phyloP scores from a whole-genome alignment of 1,139 yeast genomes.

The Scheffersomyces stambukii region DNA sequence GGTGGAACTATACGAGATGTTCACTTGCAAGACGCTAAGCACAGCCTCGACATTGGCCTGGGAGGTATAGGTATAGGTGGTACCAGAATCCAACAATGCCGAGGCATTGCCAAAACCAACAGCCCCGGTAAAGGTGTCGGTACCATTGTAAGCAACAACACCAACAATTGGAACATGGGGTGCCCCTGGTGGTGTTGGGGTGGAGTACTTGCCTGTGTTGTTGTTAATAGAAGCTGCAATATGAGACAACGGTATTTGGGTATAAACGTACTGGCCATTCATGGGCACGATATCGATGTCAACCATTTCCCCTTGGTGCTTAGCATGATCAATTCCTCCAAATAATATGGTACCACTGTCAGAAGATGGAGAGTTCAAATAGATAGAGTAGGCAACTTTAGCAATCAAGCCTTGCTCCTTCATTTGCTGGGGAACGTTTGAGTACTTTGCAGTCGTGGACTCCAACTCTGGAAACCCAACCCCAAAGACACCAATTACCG shows the following conservation, averaged over 20 bases:
- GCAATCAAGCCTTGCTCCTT: slow-evolving; percentile 45
- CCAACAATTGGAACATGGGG: slow-evolving; percentile 8
- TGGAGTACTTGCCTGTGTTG: slow-evolving; percentile 3
- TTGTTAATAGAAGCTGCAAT: slow-evolving; percentile 12
- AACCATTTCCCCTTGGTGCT: slow-evolving; percentile 42
- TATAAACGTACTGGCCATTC: slow-evolving; percentile 11
- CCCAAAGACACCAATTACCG: slow-evolving; percentile 48
- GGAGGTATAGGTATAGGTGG: slow-evolving; percentile 31
- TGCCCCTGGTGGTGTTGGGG: slow-evolving; percentile 10
- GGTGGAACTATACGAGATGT: slow-evolving; percentile 14
- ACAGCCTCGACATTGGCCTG: slow-evolving; percentile 14
- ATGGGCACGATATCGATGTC: slow-evolving; percentile 15
- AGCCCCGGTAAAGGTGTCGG: slow-evolving; percentile 11
- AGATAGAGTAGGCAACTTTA: slow-evolving; percentile 50
- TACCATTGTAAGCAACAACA: slow-evolving; percentile 9
- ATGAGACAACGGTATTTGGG: slow-evolving; percentile 12
- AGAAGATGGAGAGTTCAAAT: slow-evolving; percentile 40
- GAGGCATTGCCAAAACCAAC: slow-evolving; percentile 9
- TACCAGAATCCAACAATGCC: slow-evolving; percentile 38
- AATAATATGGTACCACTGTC: slow-evolving; percentile 47
- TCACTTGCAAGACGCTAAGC: slow-evolving; percentile 13
- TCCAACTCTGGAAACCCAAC: slow-evolving; percentile 27
- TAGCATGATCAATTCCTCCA: slow-evolving; percentile 57
- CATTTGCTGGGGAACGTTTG: slow-evolving; percentile 49
- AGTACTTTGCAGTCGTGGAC: slow-evolving; percentile 18